phyloP scores from a whole-genome alignment of 2,329 filamentous ascomycete species.

The Alternaria sp. region DNA sequence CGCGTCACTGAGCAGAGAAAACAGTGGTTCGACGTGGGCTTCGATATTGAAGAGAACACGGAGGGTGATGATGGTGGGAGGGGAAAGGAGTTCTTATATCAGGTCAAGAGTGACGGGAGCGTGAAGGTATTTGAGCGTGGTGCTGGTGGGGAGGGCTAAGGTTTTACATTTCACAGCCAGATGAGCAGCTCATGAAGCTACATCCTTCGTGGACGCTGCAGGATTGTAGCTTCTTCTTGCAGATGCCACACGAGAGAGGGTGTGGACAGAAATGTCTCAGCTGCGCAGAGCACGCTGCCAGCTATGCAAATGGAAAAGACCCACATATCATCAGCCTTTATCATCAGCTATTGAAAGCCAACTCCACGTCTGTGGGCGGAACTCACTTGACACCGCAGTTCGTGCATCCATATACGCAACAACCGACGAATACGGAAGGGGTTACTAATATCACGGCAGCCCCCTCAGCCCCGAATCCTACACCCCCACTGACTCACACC shows the following conservation, averaged over 20 bases:
- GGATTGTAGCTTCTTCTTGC: neutral
- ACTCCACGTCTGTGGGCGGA: neutral
- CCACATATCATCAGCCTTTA: neutral
- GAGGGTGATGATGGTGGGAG: conserved; percentile 32
- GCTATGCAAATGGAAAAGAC: neutral
- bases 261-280: neutral
- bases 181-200: neutral
- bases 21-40: conserved; percentile 40
- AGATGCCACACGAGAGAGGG: neutral
- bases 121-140: conserved; percentile 88
- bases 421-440: neutral
- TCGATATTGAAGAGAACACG: conserved; percentile 38
- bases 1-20: conserved; percentile 67
- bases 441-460: neutral
- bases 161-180: neutral
- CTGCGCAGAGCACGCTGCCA: neutral
- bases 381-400: neutral
- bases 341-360: neutral
- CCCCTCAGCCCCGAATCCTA: neutral
- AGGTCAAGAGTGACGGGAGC: conserved; percentile 78
- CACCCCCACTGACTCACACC: neutral
- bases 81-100: conserved; percentile 80
- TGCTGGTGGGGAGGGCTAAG: conserved; percentile 44
- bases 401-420: neutral
- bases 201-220: neutral